These are phyloP conservation scores for Phytophthora tentaculata DNA, from an alignment of 352 stramenopile genomes.

Conservation along the genomic window DNA sequence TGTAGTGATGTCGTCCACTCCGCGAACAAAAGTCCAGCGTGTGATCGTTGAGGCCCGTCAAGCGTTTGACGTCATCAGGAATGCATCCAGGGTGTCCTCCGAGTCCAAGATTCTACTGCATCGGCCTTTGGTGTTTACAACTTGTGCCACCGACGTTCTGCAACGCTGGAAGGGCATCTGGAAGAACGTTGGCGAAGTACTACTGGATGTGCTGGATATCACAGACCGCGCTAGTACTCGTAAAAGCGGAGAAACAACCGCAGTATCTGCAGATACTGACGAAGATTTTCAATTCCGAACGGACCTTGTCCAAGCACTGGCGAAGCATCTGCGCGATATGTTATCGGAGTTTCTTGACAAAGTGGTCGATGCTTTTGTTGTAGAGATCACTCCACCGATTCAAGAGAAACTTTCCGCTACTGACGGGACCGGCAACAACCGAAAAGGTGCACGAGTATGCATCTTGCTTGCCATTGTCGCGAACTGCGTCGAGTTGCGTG, in stretches of 20 bases:
- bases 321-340: slow-evolving; percentile 55
- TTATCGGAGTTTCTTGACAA: slow-evolving; percentile 56
- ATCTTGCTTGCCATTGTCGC: slow-evolving; percentile 74
- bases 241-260: slow-evolving; percentile 1
- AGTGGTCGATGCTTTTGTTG: slow-evolving; percentile 52
- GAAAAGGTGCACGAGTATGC: slow-evolving; percentile 48
- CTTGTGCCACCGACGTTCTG: slow-evolving; percentile 51
- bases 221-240: slow-evolving; percentile 17
- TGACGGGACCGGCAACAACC: slow-evolving; percentile 24
- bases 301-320: slow-evolving; percentile 46
- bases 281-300: slow-evolving; percentile 31
- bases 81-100: slow-evolving; percentile 73
- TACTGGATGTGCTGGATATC: slow-evolving; percentile 57
- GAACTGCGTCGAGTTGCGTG: slow-evolving; percentile 76
- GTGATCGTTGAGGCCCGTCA: slow-evolving; percentile 55
- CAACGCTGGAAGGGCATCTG: slow-evolving; percentile 60
- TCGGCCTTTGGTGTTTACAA: slow-evolving; percentile 54
- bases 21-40: slow-evolving; percentile 48
- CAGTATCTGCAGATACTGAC: slow-evolving; percentile 7
- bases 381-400: slow-evolving; percentile 42
- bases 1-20: slow-evolving; percentile 7
- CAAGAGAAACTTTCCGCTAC: slow-evolving; percentile 38
- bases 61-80: slow-evolving; percentile 64
- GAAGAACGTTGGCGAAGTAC: slow-evolving; percentile 49
- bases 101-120: slow-evolving; percentile 72